Conservation (phyloP, 164 flowering plant species). For the Berberis thunbergii region DNA sequence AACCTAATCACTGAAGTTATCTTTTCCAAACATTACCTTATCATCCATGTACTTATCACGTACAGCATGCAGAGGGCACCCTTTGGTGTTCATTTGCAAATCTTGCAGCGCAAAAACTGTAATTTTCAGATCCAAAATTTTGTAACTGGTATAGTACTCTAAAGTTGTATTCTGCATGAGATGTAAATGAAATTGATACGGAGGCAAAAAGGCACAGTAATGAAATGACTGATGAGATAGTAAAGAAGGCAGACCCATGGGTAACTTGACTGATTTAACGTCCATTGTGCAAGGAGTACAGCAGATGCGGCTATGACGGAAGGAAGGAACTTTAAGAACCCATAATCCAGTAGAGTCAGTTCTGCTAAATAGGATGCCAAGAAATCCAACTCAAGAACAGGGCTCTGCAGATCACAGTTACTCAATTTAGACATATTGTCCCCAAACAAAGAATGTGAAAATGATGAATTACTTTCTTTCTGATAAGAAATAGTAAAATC, state of each 20-base stretch:
- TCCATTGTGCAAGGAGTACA: conserved; percentile 2
- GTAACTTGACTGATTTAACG: conserved; percentile 23
- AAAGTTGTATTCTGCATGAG: conserved; percentile 49
- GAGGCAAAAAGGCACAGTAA: background rate
- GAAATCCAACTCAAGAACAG: conserved; percentile 46
- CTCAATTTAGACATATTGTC: background rate
- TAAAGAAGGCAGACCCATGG: conserved; percentile 56
- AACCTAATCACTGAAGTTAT: background rate
- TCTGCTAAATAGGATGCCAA: conserved; percentile 71
- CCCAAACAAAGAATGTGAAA: background rate
- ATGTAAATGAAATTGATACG: background rate
- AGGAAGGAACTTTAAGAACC: conserved; percentile 58
- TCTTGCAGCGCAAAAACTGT: conserved; percentile 44
- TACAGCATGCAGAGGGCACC: conserved; percentile 41
- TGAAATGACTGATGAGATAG: background rate
- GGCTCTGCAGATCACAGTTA: conserved; percentile 25
- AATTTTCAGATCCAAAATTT: conserved; percentile 37
- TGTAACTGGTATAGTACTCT: conserved; percentile 53
- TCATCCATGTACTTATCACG: conserved; percentile 54
- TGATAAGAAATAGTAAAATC: background rate
- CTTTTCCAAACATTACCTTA: conserved; percentile 30
- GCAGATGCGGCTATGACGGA: conserved; percentile 79
- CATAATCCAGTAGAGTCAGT: conserved; percentile 47
- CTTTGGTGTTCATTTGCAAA: conserved; percentile 44
- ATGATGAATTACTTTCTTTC: background rate